Evolutionary conservation across 2,329 filamentous ascomycete genomes (phyloP).

Genomic region (Reticulascus tulasneorum): DNA sequence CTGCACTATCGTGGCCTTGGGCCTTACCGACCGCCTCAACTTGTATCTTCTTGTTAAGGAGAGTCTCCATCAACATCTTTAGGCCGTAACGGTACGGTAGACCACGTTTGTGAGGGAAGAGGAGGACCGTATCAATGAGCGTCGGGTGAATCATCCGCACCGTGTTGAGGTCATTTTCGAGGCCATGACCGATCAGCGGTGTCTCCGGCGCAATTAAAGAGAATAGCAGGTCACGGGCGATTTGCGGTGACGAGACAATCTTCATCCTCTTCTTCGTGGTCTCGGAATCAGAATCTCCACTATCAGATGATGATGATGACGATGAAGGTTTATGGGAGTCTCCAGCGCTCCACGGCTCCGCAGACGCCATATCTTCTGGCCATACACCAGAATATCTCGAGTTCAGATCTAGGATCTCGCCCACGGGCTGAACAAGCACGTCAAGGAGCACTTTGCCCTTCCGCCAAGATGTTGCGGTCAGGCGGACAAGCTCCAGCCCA

Average conservation of each 20-base stretch:
- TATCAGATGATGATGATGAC: slow-evolving; percentile 22
- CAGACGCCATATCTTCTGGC: slow-evolving; percentile 69
- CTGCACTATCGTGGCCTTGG: slow-evolving; percentile 81
- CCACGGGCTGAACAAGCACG: slow-evolving; percentile 77
- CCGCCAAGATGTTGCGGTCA: slow-evolving; percentile 89
- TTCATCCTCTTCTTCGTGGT: slow-evolving; percentile 47
- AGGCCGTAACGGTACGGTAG: slow-evolving; percentile 75
- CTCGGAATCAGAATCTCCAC: slow-evolving; percentile 12
- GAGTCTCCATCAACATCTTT: slow-evolving; percentile 66
- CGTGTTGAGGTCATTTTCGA: slow-evolving; percentile 92
- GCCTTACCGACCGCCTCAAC: slow-evolving; percentile 48
- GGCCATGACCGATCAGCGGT: slow-evolving; percentile 83
- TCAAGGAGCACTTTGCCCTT: slow-evolving; percentile 71
- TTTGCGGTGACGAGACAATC: slow-evolving; percentile 71
- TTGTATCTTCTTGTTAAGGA: slow-evolving; percentile 76
- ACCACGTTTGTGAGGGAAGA: slow-evolving; percentile 75
- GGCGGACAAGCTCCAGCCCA: slow-evolving; percentile 82
- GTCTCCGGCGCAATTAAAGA: slow-evolving; percentile 70
- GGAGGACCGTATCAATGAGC: slow-evolving; percentile 78
- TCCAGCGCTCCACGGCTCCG: slow-evolving; percentile 49
- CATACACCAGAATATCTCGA: slow-evolving; percentile 87
- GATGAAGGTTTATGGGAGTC: slow-evolving; percentile 20
- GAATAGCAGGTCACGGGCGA: slow-evolving; percentile 75
- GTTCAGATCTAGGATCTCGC: slow-evolving; percentile 85
- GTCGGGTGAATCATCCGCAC: slow-evolving; percentile 79